phyloP scores from a whole-genome alignment of 1,139 yeast species.

The Suhomyces choctaworum region DNA sequence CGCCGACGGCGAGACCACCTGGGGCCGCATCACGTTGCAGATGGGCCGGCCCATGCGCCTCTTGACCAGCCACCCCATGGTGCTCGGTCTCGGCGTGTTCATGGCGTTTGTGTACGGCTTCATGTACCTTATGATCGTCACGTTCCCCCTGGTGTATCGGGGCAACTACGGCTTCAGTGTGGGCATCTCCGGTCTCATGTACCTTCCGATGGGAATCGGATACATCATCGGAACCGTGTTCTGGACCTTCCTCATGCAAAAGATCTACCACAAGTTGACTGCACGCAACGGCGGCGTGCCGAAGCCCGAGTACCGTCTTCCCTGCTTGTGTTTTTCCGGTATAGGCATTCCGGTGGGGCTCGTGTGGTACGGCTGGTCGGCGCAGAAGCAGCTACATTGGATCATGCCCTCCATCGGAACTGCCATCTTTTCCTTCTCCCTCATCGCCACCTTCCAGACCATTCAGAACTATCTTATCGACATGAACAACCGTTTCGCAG shows the following conservation, averaged over 20 bases:
- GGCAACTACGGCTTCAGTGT: conserved; percentile 45
- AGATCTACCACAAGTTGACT: conserved; percentile 34
- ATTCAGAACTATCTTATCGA: conserved; percentile 63
- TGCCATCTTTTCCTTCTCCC: conserved; percentile 55
- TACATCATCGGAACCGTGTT: conserved; percentile 44
- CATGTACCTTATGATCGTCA: conserved; percentile 59
- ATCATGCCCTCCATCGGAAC: conserved; percentile 59
- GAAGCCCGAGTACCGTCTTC: conserved; percentile 58
- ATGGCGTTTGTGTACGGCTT: conserved; percentile 68
- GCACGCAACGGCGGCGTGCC: conserved; percentile 49
- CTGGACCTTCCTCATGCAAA: conserved; percentile 47
- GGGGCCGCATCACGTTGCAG: conserved; percentile 34
- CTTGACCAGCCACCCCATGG: conserved; percentile 60
- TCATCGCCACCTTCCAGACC: conserved; percentile 58
- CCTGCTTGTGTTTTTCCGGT: conserved; percentile 46
- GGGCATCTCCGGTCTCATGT: conserved; percentile 61
- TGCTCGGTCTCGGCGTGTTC: conserved; percentile 57
- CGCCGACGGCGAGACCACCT: conserved; percentile 34
- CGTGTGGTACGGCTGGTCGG: conserved; percentile 67
- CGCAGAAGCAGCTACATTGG: conserved; percentile 51
- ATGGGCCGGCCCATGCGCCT: conserved; percentile 56
- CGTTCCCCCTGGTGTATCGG: conserved; percentile 56
- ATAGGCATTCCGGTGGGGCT: conserved; percentile 52
- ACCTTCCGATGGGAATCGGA: conserved; percentile 55
- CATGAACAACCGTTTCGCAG: conserved; percentile 65